Percentiles rank a stretch among this genome's conserved stretches.
phyloP scores from a whole-genome alignment of 495 filamentous ascomycete genomes.

The Tuber borchii region DNA sequence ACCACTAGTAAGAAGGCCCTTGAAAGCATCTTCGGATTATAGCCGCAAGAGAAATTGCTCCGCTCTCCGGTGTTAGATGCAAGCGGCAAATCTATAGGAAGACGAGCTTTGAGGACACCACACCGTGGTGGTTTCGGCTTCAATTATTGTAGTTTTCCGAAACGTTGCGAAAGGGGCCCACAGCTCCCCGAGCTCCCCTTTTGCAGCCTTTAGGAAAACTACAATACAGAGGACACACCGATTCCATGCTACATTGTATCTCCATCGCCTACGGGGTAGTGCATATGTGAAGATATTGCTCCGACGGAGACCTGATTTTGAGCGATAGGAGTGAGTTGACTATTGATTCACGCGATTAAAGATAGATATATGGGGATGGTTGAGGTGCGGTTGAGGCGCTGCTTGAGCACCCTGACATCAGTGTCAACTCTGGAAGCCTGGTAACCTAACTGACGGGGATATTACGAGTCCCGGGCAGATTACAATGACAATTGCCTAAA shows the following conservation, averaged over 20 bases:
- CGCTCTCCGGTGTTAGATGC: neutral
- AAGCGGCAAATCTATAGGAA: neutral
- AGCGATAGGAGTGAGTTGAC: neutral
- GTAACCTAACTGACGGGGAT: too few relatives aligned
- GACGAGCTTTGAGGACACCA: neutral
- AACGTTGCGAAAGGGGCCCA: too few relatives aligned
- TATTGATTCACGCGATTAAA: neutral
- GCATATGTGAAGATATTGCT: neutral
- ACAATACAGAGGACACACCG: too few relatives aligned
- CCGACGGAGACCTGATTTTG: neutral
- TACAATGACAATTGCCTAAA: too few relatives aligned
- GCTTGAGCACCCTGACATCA: neutral
- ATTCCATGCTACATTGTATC: neutral
- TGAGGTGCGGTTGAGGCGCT: too few relatives aligned
- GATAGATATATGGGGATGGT: neutral
- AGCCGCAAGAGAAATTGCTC: neutral
- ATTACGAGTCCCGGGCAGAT: too few relatives aligned
- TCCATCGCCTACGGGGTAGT: neutral
- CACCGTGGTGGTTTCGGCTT: neutral
- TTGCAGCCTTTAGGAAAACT: too few relatives aligned
- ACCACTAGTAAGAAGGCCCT: too few relatives aligned
- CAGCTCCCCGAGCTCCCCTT: too few relatives aligned
- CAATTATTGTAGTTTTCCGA: too few relatives aligned
- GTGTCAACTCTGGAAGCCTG: neutral
- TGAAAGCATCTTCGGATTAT: neutral